Percentiles rank a stretch among this genome's conserved stretches.
Evolutionary conservation across 2,329 filamentous ascomycete species (phyloP).

Genomic region (Chrysosphaeria jannelii): DNA sequence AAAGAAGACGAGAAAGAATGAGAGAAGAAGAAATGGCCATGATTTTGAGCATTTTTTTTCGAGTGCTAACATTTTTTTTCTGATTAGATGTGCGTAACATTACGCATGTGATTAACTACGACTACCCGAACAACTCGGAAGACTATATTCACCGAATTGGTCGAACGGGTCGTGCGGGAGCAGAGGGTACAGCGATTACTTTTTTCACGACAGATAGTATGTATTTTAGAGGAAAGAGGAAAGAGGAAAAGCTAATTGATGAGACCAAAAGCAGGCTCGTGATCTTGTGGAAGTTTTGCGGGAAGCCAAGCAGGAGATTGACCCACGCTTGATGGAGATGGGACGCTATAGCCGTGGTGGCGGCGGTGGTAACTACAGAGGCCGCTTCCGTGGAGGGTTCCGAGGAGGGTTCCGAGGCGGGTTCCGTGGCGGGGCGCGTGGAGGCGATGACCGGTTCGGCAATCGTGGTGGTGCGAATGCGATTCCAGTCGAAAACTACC

Average conservation of each 20-base stretch:
- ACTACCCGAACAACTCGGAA: conserved; percentile 97
- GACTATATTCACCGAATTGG: conserved; percentile 96
- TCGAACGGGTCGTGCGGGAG: conserved; percentile 83
- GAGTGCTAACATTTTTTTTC: too few relatives aligned
- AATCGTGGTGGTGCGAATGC: conserved; percentile 16
- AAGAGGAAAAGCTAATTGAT: too few relatives aligned
- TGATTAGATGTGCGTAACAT: conserved; percentile 99
- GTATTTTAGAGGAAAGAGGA: too few relatives aligned
- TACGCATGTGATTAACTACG: conserved; percentile 99
- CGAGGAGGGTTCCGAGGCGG: conserved; percentile 28
- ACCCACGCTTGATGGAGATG: conserved; percentile 90
- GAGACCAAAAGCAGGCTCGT: conserved; percentile 82
- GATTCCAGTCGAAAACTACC: conserved; percentile 17
- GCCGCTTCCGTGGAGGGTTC: too few relatives aligned
- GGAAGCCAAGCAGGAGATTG: conserved; percentile 95
- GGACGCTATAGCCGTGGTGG: conserved; percentile 68
- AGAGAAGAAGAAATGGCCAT: too few relatives aligned
- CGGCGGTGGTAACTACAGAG: conserved; percentile 24
- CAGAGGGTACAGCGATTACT: conserved; percentile 85
- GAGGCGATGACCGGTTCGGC: conserved; percentile 1
- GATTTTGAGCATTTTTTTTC: too few relatives aligned
- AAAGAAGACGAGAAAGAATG: too few relatives aligned
- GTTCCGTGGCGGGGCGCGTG: conserved; percentile 16
- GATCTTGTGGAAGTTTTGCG: conserved; percentile 78
- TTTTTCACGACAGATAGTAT: conserved; percentile 98